These are phyloP conservation scores for Malus hybrid DNA, from an alignment of 331 rosid species.

Conservation along the genomic window DNA sequence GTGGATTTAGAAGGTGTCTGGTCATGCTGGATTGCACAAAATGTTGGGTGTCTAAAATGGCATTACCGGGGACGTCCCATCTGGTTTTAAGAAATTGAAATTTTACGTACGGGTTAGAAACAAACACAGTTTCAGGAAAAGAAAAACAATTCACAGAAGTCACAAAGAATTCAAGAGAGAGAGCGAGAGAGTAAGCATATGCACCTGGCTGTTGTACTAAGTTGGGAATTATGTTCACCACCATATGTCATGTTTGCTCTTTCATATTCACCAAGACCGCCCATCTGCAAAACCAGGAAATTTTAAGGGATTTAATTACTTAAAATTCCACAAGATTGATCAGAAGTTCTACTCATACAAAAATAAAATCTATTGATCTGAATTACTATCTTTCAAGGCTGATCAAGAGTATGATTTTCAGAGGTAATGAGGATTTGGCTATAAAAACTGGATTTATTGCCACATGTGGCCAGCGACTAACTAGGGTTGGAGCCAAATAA, in stretches of 20 bases:
- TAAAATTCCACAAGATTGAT: not conserved
- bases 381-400: not conserved
- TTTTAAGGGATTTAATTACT: not conserved
- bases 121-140: not conserved
- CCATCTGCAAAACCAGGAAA: conserved; percentile 38
- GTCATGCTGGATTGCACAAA: conserved; percentile 55
- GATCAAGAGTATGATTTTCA: not conserved
- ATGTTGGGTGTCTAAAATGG: conserved; percentile 40
- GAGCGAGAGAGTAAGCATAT: not conserved
- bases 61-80: conserved; percentile 43
- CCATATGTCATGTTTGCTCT: conserved; percentile 63
- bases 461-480: not conserved
- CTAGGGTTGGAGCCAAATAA: not conserved
- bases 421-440: not conserved
- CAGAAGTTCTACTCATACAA: not conserved
- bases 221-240: conserved; percentile 39
- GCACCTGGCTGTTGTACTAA: conserved; percentile 54
- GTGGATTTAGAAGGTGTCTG: conserved; percentile 53
- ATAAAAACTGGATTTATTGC: not conserved
- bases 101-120: not conserved
- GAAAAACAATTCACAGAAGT: not conserved
- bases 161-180: not conserved
- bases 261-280: conserved; percentile 66
- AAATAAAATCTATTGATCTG: too few relatives aligned
- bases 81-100: conserved; percentile 29